Percentiles rank a stretch among this genome's conserved stretches.
Evolutionary conservation across 1,284 basidiomycete genomes (phyloP).

Genomic region (Fistulina hepatica): DNA sequence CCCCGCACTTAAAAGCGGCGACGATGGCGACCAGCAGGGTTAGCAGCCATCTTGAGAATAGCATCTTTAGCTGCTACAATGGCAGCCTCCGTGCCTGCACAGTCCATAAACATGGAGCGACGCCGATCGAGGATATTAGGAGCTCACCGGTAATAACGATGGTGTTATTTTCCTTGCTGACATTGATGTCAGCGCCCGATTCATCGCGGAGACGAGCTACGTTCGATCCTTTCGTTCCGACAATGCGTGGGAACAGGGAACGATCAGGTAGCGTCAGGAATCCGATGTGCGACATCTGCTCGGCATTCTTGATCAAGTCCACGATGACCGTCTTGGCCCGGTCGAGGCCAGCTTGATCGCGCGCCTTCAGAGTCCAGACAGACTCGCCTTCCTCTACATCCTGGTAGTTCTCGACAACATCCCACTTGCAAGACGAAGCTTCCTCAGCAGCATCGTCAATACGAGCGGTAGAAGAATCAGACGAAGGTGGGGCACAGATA

Average conservation of each 20-base stretch:
- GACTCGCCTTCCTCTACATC: constrained; percentile 70
- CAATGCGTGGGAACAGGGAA: constrained; percentile 73
- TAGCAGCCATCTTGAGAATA: constrained; percentile 57
- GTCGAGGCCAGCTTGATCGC: constrained; percentile 66
- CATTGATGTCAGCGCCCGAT: constrained; percentile 83
- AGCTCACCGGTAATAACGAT: constrained; percentile 75
- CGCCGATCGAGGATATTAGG: neutral
- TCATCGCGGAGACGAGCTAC: constrained; percentile 75
- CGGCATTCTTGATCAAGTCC: constrained; percentile 65
- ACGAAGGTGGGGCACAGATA: constrained; percentile 47
- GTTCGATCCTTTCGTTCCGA: constrained; percentile 81
- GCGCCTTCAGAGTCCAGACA: constrained; percentile 76
- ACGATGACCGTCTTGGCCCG: constrained; percentile 58
- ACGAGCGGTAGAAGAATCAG: constrained; percentile 45
- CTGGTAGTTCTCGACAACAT: constrained; percentile 67
- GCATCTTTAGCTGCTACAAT: constrained; percentile 72
- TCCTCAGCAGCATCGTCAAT: constrained; percentile 65
- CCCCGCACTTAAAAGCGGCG: constrained; percentile 31
- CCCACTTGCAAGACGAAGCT: constrained; percentile 43
- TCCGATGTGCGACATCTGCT: constrained; percentile 63
- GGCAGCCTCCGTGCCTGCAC: constrained; percentile 55
- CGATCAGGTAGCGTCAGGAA: constrained; percentile 71
- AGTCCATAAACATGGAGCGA: constrained; percentile 5
- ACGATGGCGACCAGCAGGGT: constrained; percentile 29
- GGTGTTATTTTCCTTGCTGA: constrained; percentile 74